These are phyloP conservation scores for Fomitiporia mediterranea DNA, from an alignment of 1,284 basidiomycete species.

Conservation along the genomic window DNA sequence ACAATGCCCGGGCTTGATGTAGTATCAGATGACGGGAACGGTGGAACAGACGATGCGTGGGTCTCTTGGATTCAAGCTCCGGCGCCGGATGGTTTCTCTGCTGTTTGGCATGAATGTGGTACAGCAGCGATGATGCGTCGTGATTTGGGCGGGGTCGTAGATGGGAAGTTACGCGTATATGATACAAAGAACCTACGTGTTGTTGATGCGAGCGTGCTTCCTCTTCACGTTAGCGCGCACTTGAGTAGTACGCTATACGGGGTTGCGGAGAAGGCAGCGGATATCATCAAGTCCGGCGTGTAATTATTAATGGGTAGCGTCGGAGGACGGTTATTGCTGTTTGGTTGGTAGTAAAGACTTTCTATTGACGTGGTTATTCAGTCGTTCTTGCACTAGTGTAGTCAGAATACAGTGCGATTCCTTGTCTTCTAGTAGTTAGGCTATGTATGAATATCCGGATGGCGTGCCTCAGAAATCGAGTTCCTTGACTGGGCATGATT, in stretches of 20 bases:
- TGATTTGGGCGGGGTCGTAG: constrained; percentile 40
- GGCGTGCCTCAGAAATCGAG: too few species aligned
- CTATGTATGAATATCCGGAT: too few species aligned
- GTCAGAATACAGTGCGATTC: too few species aligned
- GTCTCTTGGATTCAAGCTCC: constrained; percentile 20
- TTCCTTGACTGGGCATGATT: too few species aligned
- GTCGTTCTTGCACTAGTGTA: too few species aligned
- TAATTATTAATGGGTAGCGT: too few species aligned
- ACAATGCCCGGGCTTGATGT: not conserved
- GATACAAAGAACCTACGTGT: constrained; percentile 21
- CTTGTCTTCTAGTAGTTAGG: too few species aligned
- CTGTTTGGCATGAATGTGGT: constrained; percentile 35
- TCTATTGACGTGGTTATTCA: too few species aligned
- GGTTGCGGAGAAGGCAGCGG: constrained; percentile 46
- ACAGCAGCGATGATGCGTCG: constrained; percentile 39
- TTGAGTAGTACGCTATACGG: constrained; percentile 37
- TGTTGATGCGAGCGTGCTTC: constrained; percentile 23
- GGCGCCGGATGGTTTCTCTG: constrained; percentile 11
- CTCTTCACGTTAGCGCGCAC: constrained; percentile 22
- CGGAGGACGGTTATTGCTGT: too few species aligned
- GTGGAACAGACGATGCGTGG: constrained; percentile 21
- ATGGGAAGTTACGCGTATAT: constrained; percentile 28
- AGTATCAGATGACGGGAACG: constrained; percentile 10
- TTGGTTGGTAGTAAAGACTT: too few species aligned
- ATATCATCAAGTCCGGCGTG: constrained; percentile 34